A percentile compares a stretch with the other conserved stretches of the same genome.
Evolutionary conservation across 1,139 yeast species (phyloP).

Genomic region (Candida sp.): DNA sequence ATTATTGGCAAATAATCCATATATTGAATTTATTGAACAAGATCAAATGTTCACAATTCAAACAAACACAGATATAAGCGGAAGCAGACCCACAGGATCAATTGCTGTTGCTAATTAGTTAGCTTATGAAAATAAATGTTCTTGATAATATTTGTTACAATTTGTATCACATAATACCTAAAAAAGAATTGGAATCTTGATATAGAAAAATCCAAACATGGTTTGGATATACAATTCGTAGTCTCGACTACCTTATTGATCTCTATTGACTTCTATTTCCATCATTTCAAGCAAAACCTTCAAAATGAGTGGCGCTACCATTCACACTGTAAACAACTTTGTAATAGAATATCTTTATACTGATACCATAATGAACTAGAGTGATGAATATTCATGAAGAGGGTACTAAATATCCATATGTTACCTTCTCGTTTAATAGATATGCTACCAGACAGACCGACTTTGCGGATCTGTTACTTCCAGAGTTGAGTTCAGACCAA

Average conservation of each 20-base stretch:
- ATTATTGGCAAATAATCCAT: background rate
- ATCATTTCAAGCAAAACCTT: no score
- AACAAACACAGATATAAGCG: background rate
- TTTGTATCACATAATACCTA: no score
- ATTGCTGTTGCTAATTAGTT: no score
- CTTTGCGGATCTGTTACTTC: conserved; percentile 20
- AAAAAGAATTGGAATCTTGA: no score
- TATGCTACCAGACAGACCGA: conserved; percentile 13
- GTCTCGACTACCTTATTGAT: no score
- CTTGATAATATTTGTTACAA: no score
- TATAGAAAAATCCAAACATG: no score
- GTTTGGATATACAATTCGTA: no score
- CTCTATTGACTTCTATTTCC: no score
- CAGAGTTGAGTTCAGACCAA: conserved; percentile 16
- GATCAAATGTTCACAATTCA: background rate
- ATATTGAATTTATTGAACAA: background rate
- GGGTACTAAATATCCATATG: background rate
- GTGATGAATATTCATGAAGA: background rate
- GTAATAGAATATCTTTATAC: background rate
- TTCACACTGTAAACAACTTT: background rate
- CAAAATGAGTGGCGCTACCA: background rate
- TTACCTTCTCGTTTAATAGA: conserved; percentile 1
- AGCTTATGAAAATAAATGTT: no score
- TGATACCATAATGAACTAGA: background rate
- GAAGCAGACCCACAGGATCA: no score